Evolutionary conservation across 805 yeast genomes (phyloP), one percentile per base, ranked within the genome.

Genomic region (Zygoascus biomembranicola): DNA sequence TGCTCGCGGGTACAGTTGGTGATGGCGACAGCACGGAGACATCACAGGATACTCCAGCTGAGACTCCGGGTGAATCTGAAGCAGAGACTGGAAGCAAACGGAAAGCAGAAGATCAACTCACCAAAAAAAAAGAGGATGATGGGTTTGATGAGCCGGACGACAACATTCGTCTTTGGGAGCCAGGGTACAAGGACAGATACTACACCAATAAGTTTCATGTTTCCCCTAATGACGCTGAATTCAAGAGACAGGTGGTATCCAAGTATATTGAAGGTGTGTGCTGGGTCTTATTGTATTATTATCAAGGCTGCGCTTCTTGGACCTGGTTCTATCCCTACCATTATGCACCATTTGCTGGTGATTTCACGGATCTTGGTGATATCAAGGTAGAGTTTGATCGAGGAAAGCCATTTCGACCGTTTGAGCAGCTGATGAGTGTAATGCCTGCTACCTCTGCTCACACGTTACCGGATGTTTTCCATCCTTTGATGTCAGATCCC

Each of bases 231-330:
- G 77, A 77, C 2, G 79, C 76, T 50, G 74, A 76, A 1, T 69
- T 73, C 18, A 73, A 79, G 19, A 77, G 83, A 45, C 77, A 76
- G 57, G 82, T 94, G 63, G 89, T 84, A 0, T 73, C 74, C 52
- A 78, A 82, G 49, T 94, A 94, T 64, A 77, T 94, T 52, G 97
- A 92, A 68, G 99, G 99, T 57, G 86, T 94, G 3, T 82, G 96
- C n/a, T 94, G 99, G 99, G 96, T 85, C 1, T 74, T 94, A 58
- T 70, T 88, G 52, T 94, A 94, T 68, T 94, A 94, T 70, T 92
- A 88, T 68, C 98, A 94, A 69, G 98, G 97, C 1, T 92, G 98
- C 71, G 96, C 96, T 0, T 92, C 98, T 0, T 94, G 99, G 99
- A 84, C 84, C 52, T 94, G 99, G 99, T 94, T 81, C 68, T 94